Conservation (phyloP, 257 asterid species). For the Solanum ahanhuiri region DNA sequence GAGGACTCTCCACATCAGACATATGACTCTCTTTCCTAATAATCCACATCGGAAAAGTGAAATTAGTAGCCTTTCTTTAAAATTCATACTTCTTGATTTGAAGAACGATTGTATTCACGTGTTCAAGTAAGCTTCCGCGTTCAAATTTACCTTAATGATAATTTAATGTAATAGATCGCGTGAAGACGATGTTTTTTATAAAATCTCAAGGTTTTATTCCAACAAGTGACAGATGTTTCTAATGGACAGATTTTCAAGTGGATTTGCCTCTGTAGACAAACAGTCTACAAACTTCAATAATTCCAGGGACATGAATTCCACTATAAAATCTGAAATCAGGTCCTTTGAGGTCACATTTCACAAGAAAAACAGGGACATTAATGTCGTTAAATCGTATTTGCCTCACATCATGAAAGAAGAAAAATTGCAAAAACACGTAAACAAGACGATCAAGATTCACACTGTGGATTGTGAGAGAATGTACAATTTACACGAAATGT, state of each 20-base stretch:
- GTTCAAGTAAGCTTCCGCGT: too few species aligned
- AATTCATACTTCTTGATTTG: too few species aligned
- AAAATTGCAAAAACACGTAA: conserved; percentile 5
- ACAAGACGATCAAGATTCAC: neutral
- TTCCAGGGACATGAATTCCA: neutral
- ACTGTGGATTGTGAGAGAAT: neutral
- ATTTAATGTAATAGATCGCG: too few species aligned
- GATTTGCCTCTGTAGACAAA: neutral
- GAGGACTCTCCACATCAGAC: too few species aligned
- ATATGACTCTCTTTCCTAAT: too few species aligned
- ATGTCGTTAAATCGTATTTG: conserved; percentile 6
- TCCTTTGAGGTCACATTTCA: conserved; percentile 12
- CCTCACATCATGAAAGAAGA: neutral
- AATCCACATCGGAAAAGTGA: too few species aligned
- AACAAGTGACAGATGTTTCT: neutral
- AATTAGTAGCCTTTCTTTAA: too few species aligned
- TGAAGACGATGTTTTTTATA: too few species aligned
- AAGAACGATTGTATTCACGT: too few species aligned
- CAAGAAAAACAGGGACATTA: neutral
- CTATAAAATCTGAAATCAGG: neutral
- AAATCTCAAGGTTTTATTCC: neutral
- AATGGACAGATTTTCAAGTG: neutral
- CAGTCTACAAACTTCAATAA: neutral
- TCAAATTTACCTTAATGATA: too few species aligned
- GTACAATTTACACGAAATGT: neutral